A percentile compares a stretch with the other conserved stretches of the same genome.
Conservation (phyloP, 228 moss, liverwort and hornwort species). For the Sphagnum fallax region DNA sequence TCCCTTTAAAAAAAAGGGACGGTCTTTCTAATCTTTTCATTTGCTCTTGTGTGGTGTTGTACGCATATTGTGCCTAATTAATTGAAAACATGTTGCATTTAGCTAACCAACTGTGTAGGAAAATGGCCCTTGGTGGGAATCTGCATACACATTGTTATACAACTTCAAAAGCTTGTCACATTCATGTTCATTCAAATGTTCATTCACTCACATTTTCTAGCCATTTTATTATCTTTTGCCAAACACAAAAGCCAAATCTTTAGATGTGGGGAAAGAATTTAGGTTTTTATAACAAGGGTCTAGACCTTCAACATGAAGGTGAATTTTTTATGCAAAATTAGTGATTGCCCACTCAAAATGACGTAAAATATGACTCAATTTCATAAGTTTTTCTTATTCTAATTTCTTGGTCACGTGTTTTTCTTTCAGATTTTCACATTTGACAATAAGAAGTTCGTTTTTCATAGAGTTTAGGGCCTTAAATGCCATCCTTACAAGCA, state of each 20-base stretch:
- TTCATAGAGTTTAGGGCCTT: neutral
- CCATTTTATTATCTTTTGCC: neutral
- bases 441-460: no score
- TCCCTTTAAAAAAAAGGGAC: neutral
- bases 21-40: neutral
- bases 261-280: neutral
- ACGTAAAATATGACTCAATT: constrained; percentile 1
- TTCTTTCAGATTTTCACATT: neutral
- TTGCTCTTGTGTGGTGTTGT: neutral
- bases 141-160: neutral
- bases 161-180: neutral
- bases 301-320: neutral
- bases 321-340: neutral
- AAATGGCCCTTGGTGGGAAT: neutral
- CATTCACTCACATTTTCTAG: neutral
- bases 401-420: neutral
- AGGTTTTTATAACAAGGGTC: neutral
- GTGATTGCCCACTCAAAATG: neutral
- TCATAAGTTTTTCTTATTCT: no score
- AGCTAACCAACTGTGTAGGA: neutral
- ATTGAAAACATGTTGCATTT: neutral
- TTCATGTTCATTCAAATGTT: neutral
- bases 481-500: no score
- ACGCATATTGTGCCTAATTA: constrained; percentile 1
- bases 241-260: neutral